A percentile compares a stretch with the other conserved stretches of the same genome.
phyloP scores from a whole-genome alignment of 768 basidiomycete genomes.

The Asterophora parasitica region DNA sequence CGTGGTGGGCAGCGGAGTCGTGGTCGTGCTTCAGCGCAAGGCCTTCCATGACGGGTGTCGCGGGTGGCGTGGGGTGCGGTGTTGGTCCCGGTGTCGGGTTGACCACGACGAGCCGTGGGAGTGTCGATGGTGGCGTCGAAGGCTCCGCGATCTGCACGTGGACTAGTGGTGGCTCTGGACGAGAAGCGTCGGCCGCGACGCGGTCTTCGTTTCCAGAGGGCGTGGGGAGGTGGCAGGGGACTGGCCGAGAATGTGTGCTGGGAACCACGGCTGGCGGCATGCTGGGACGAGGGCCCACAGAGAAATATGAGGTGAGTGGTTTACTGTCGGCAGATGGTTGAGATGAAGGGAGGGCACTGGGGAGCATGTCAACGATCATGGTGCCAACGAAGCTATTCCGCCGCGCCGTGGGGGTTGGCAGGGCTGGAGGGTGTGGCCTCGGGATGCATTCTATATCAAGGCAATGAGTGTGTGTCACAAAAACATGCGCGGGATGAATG shows the following conservation, averaged over 20 bases:
- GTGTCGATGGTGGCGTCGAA: conserved; percentile 15
- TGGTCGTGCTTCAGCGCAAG: not conserved
- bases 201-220: conserved; percentile 11
- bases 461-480: conserved; percentile 3
- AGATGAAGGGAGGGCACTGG: conserved; percentile 28
- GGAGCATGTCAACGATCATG: conserved; percentile 58
- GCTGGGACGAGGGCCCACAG: not conserved
- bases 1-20: too few relatives aligned
- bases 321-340: conserved; percentile 4
- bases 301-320: conserved; percentile 1
- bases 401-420: not conserved
- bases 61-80: conserved; percentile 75
- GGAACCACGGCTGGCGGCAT: not conserved
- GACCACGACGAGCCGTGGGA: conserved; percentile 62
- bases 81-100: conserved; percentile 76
- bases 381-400: conserved; percentile 18
- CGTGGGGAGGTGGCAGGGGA: conserved; percentile 11
- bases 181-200: not conserved
- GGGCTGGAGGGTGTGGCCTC: not conserved
- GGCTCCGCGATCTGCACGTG: conserved; percentile 4
- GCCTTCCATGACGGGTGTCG: conserved; percentile 41
- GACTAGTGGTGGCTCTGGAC: not conserved
- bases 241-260: conserved; percentile 1
- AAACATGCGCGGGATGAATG: conserved; percentile 3
- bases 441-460: not conserved